phyloP scores from a whole-genome alignment of 2,329 filamentous ascomycete genomes.

The Coniochaeta sp. region DNA sequence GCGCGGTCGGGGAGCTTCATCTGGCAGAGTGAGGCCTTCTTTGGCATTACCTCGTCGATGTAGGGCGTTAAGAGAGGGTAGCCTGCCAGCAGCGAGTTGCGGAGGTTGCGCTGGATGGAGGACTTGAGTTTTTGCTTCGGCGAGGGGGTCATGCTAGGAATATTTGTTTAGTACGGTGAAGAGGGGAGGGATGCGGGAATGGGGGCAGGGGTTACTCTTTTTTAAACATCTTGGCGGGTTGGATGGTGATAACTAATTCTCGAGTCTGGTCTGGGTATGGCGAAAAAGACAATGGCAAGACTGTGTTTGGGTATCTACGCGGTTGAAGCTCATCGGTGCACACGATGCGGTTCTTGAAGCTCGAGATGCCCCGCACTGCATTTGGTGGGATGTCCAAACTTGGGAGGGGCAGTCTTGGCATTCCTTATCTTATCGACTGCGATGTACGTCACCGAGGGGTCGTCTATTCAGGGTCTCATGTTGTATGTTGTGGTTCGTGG shows the following conservation, averaged over 20 bases:
- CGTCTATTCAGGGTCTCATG: not conserved
- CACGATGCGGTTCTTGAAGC: not conserved
- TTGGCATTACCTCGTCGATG: conserved; percentile 92
- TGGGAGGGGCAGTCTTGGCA: conserved; percentile 9
- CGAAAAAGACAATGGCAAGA: not conserved
- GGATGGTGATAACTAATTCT: not conserved
- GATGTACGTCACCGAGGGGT: conserved; percentile 9
- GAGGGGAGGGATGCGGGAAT: not conserved
- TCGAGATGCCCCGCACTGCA: not conserved
- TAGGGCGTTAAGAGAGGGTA: conserved; percentile 80
- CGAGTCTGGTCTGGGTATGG: not conserved
- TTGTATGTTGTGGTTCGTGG: not conserved
- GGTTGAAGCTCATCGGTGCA: not conserved
- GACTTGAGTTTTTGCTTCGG: conserved; percentile 97
- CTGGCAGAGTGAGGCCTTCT: conserved; percentile 83
- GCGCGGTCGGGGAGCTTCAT: conserved; percentile 91
- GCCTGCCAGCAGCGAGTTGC: conserved; percentile 71
- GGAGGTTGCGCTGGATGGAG: conserved; percentile 81
- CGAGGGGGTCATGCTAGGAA: conserved; percentile 59
- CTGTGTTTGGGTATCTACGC: not conserved
- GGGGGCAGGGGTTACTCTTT: conserved; percentile 58
- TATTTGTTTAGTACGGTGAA: conserved; percentile 10
- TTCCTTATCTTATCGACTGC: not conserved
- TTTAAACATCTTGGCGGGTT: conserved; percentile 69
- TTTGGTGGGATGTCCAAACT: conserved; percentile 3